phyloP scores from a whole-genome alignment of 2,329 filamentous ascomycete genomes.

The Xylaria sp. region DNA sequence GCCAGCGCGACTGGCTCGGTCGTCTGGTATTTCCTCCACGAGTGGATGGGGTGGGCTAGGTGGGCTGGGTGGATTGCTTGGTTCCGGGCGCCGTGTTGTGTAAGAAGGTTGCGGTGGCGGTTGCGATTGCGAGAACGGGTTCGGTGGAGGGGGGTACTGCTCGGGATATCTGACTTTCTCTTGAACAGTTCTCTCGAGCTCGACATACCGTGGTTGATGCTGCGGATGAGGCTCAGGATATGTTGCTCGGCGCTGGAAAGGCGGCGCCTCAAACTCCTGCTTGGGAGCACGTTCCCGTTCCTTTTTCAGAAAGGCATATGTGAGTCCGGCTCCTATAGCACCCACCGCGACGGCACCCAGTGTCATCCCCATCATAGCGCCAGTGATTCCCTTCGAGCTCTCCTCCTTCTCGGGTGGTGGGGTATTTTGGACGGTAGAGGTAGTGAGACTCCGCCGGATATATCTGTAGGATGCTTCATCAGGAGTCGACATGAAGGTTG shows the following conservation, averaged over 20 bases:
- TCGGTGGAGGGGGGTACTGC: constrained; percentile 39
- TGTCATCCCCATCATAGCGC: constrained; percentile 74
- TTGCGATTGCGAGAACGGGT: constrained; percentile 45
- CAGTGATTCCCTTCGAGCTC: constrained; percentile 44
- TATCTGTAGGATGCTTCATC: constrained; percentile 37
- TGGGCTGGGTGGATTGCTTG: constrained; percentile 33
- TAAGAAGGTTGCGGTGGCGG: constrained; percentile 46
- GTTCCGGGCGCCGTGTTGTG: constrained; percentile 46
- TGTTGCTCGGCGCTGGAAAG: constrained; percentile 52
- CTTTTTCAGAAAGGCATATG: constrained; percentile 74
- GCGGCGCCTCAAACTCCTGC: constrained; percentile 50
- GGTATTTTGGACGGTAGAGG: constrained; percentile 41
- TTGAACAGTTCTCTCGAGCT: constrained; percentile 45
- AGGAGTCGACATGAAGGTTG: constrained; percentile 14
- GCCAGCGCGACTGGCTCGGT: constrained; percentile 47
- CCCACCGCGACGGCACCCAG: constrained; percentile 77
- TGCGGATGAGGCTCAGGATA: constrained; percentile 48
- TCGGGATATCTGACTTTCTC: constrained; percentile 48
- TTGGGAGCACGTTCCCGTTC: constrained; percentile 52
- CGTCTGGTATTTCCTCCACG: constrained; percentile 48
- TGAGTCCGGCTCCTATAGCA: constrained; percentile 64
- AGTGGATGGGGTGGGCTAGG: too few relatives aligned
- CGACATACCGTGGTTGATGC: constrained; percentile 45
- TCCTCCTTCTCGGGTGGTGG: constrained; percentile 32
- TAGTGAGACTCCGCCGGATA: constrained; percentile 45